Base-by-base conservation (phyloP, 1,284 basidiomycete species). In the Moesziomyces antarcticus region DNA sequence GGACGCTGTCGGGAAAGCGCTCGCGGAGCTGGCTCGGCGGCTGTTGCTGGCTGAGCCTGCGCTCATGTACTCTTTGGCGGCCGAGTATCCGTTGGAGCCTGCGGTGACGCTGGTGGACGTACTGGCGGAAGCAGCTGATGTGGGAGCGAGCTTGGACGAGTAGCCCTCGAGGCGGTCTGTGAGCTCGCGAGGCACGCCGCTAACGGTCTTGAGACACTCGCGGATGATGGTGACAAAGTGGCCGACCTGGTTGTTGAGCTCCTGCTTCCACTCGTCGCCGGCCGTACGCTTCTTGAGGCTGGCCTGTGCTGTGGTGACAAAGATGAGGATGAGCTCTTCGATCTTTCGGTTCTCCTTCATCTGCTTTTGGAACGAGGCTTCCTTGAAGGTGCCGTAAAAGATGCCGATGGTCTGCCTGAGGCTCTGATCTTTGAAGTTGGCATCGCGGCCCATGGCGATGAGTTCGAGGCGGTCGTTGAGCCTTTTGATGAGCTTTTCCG, bases 261-360 rank as follows among this genome's bases (percentile, higher is more conserved):
- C 93, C 53, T 89, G 83, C 84, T 97, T 97, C 94, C 95, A 97
- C 56, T 75, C 78, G 48, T 97, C 93, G n/a, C 85, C 87, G 89
- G 80, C 35, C 2, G 76, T 54, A 90, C 92, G 84, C 85, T 97
- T 96, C 87, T 90, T 68, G 42, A 83, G 57, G 49, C 71, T 64
- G 8, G 70, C 66, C 46, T 83, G 80, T 0, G 82, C 92, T 46
- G 93, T 90, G 3, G 94, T 93, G 16, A 95, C 94, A 80, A 97
- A 98, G 87, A 92, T 91, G 53, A 99, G 88, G 68, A 99, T 96
- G 62, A 99, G 90, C 74, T 97, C 94, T 85, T 99, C 97, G 55
- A 98, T 92, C 86, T 96, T 97, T 49, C 97, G 88, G 80, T 94
- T 95, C 84, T 97, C 94, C 84, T 94, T 93, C 89, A 98, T 91